Evolutionary conservation across 2,329 filamentous ascomycete species (phyloP), one percentile per base, ranked within the genome.

Genomic region (Fusarium sp.): DNA sequence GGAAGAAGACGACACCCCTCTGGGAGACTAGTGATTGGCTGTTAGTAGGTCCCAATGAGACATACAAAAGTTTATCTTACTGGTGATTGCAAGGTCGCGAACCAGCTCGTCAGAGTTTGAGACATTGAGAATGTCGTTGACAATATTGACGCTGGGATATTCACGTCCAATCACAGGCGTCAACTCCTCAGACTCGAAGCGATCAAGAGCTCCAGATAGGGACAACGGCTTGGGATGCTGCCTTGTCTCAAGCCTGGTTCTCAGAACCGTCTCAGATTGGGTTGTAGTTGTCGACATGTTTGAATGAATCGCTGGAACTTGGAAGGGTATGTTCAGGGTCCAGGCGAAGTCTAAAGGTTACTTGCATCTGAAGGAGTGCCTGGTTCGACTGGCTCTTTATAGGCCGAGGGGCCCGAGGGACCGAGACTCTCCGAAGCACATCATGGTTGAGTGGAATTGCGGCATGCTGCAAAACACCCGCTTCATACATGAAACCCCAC

Each of bases 1-100:
- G 87, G 79, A 92, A 90, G 80, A 92, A 91, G 44, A 92, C 90
- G 3, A 92, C 90, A 2, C 90, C 90, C 16, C 91, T 85, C 70
- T 88, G 86, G 1, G 90, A 91, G 70, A 92, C 89, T 91, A 11
- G 0, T 1, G 0, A 0, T 1, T 56, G 46, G n/a, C 56, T 40
- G 66, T 46, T 8, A 17, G 22, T n/a, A 11, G 14, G 20, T 53
- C 11, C 5, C 36, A 9, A 10, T 36, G 29, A 11, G 5, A 27
- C 6, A 4, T 1, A 5, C 8, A 2, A 16, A 20, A 14, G 22
- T 20, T 20, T 17, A 1, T 20, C 29, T 65, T 80, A 90, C 89
- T 87, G 0, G 88, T 90, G 62, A 92, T 88, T 17, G 88, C 90
- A 1, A 92, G 83, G 72, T 92, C 90, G 2, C 87, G 85, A 22